phyloP scores from a whole-genome alignment of 139 green algal species.

The Tetradesmus lagerheimii region DNA sequence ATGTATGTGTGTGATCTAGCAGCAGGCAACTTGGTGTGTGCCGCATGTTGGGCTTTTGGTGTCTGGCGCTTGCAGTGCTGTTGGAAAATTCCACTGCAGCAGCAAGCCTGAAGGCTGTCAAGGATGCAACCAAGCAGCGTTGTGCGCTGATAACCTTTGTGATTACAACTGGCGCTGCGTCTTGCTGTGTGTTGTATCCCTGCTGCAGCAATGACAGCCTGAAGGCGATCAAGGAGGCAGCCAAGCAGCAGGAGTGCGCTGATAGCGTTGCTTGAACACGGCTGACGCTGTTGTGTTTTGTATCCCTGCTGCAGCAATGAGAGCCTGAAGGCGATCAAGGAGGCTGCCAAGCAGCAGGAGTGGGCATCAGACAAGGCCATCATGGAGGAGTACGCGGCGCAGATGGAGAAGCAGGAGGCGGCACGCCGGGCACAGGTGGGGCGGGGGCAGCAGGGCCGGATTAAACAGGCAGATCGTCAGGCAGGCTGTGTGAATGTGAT shows the following conservation, averaged over 20 bases:
- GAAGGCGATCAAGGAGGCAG: slow-evolving; percentile 41
- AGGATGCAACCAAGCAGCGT: no score
- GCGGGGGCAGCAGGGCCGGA: no score
- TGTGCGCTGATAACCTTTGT: no score
- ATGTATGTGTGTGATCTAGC: no score
- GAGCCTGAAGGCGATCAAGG: slow-evolving; percentile 40
- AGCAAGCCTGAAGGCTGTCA: no score
- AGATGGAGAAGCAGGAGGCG: slow-evolving; percentile 46
- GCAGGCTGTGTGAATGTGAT: no score
- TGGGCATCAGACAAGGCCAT: slow-evolving; percentile 45
- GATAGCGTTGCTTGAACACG: not conserved
- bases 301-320: slow-evolving; percentile 44
- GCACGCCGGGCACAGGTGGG: slow-evolving; percentile 27
- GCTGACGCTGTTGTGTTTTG: not conserved
- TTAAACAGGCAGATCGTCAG: not conserved
- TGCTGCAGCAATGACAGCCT: slow-evolving; percentile 44
- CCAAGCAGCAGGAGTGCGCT: slow-evolving; percentile 40
- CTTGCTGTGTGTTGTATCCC: not conserved
- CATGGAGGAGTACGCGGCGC: slow-evolving; percentile 48
- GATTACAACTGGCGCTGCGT: no score
- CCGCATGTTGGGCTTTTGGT: no score
- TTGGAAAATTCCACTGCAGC: no score
- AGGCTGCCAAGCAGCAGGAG: slow-evolving; percentile 43
- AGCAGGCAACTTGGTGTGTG: no score
- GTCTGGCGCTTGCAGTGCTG: no score